Conservation (phyloP, 2,329 filamentous ascomycete genomes). For the Didymellaceae sp. region DNA sequence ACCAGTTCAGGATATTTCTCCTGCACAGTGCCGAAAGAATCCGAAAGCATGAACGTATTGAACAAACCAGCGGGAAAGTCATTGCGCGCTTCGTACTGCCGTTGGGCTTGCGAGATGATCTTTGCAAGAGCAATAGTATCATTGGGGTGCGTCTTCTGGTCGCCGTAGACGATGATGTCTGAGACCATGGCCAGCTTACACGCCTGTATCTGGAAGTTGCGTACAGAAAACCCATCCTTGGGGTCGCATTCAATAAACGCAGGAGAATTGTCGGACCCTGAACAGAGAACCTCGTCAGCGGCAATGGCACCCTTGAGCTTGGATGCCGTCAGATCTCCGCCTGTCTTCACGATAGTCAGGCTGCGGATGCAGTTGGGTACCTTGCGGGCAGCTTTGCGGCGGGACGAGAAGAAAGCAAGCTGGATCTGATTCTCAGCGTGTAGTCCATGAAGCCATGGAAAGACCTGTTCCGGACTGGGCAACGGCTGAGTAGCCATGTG, state of each 20-base stretch:
- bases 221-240: conserved; percentile 87
- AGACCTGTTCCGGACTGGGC: conserved; percentile 83
- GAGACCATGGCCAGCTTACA: conserved; percentile 87
- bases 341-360: conserved; percentile 86
- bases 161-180: conserved; percentile 91
- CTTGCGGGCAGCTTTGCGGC: conserved; percentile 72
- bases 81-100: conserved; percentile 71
- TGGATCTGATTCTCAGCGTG: conserved; percentile 90
- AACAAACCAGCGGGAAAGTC: conserved; percentile 66
- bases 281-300: conserved; percentile 77
- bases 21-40: conserved; percentile 64
- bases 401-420: conserved; percentile 83
- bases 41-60: conserved; percentile 80
- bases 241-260: conserved; percentile 86
- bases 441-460: conserved; percentile 94
- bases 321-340: conserved; percentile 74
- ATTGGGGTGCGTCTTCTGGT: conserved; percentile 66
- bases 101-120: conserved; percentile 76
- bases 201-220: conserved; percentile 96
- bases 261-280: conserved; percentile 51
- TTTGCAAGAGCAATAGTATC: conserved; percentile 70
- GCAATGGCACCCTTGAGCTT: conserved; percentile 87
- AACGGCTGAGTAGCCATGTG: conserved; percentile 79
- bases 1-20: conserved; percentile 72
- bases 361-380: conserved; percentile 79